Evolutionary conservation across 208 protist genomes (phyloP), one percentile per base, ranked within the genome.

Genomic region (Leishmania martiniquensis): DNA sequence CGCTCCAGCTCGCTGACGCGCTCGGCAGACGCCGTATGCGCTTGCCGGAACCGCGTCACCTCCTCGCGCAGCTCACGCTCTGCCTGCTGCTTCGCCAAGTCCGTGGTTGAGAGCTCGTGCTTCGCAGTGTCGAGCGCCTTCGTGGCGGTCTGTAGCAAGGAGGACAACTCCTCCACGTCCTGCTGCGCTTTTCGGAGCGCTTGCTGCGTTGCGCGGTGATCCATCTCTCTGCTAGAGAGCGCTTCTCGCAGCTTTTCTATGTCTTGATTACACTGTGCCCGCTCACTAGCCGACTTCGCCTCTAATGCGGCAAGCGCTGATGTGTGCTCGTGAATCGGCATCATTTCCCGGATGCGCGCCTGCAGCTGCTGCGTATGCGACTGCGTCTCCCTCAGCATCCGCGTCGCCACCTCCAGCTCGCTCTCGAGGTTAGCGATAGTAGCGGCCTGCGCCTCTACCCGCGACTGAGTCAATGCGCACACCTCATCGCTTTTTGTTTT

Each of bases 1-100:
- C 82, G 71, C 67, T 85, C 75, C 20, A 90, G 51, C 62, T 87
- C 77, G 1, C n/a, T 75, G 12, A 76, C 52, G 20, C 80, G 83
- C 66, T 84, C 69, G 6, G 47, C 47, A 25, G 72, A 60, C 60
- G 62, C 79, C 51, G 62, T 39, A 20, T 78, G 72, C 17, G 68
- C 74, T 22, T 55, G 73, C 22, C 54, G 52, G 22, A 66, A 66
- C 15, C 83, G 77, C 29, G 73, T 72, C 47, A 68, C 52, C 70
- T 87, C 83, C n/a, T 73, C 67, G 4, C 66, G 67, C 72, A 83
- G 76, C 45, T 85, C 77, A 68, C 66, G 51, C 47, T 84, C 75
- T 2, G 45, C 60, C 37, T 80, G 75, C 69, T 80, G 80, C 55
- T 60, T 62, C 22, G 75, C 52, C 29, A 66, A 44, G 17, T 57